A percentile compares a stretch with the other conserved stretches of the same genome.
These are phyloP conservation scores for Monosporascus cannonballus DNA, from an alignment of 2,329 filamentous ascomycete genomes.

Conservation along the genomic window DNA sequence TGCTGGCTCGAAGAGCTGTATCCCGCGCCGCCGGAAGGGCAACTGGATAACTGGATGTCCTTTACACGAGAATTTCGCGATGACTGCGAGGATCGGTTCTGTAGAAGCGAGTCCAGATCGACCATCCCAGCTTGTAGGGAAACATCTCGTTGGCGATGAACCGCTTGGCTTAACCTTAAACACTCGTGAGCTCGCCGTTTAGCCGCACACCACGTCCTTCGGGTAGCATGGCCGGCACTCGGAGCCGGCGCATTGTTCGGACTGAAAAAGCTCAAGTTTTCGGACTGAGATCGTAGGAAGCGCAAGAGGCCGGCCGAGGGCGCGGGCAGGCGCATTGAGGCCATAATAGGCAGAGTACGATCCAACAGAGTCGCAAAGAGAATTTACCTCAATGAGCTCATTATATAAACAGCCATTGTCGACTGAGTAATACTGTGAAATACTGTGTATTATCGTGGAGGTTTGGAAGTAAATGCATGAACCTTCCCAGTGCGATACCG, in stretches of 20 bases:
- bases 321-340: constrained; percentile 37
- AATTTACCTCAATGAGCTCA: no score
- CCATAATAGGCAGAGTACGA: constrained; percentile 31
- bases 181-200: constrained; percentile 19
- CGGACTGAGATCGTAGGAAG: constrained; percentile 67
- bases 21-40: constrained; percentile 13
- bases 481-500: no score
- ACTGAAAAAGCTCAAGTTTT: constrained; percentile 47
- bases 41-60: constrained; percentile 6
- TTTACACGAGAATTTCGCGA: constrained; percentile 4
- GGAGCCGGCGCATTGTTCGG: constrained; percentile 24
- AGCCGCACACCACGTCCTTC: constrained; percentile 16
- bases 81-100: constrained; percentile 5
- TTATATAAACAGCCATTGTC: no score
- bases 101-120: constrained; percentile 17
- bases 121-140: constrained; percentile 17
- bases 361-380: no score
- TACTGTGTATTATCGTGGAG: no score
- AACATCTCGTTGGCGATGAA: constrained; percentile 1
- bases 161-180: background rate
- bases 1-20: constrained; percentile 23
- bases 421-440: no score
- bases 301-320: constrained; percentile 57
- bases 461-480: no score
- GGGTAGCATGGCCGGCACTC: constrained; percentile 7